phyloP scores from a whole-genome alignment of 176 grass and related monocot species.

The Cenchrus americanus region DNA sequence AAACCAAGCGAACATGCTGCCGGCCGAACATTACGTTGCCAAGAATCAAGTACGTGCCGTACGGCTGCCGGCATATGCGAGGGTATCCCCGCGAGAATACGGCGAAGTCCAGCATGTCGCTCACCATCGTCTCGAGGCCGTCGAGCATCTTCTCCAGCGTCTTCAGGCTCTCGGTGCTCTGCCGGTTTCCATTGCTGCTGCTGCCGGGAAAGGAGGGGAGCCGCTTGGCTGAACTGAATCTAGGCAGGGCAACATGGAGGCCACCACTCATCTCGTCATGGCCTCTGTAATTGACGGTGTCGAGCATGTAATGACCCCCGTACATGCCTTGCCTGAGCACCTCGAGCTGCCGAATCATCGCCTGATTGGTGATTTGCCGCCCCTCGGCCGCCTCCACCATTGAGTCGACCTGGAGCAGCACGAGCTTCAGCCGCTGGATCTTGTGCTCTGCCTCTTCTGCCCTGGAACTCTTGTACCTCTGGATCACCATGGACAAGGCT shows the following conservation, averaged over 20 bases:
- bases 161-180: neutral
- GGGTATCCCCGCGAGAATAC: neutral
- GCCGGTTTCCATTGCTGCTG: neutral
- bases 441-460: conserved; percentile 10
- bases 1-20: too few species aligned
- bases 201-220: neutral
- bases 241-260: neutral
- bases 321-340: conserved; percentile 46
- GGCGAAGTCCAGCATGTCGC: neutral
- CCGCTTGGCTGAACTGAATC: neutral
- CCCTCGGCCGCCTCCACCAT: conserved; percentile 37
- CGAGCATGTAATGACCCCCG: conserved; percentile 41
- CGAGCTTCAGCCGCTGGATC: conserved; percentile 10
- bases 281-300: conserved; percentile 5
- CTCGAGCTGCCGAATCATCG: conserved; percentile 48
- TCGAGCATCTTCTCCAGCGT: neutral
- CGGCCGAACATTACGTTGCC: conserved; percentile 39
- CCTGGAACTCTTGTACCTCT: neutral
- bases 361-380: conserved; percentile 42
- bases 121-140: neutral
- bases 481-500: conserved; percentile 28
- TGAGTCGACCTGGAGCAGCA: conserved; percentile 37
- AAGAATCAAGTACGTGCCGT: neutral
- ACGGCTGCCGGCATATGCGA: neutral
- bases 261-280: neutral